phyloP scores from a whole-genome alignment of 2,329 filamentous ascomycete species.

The Penicillium sp. region DNA sequence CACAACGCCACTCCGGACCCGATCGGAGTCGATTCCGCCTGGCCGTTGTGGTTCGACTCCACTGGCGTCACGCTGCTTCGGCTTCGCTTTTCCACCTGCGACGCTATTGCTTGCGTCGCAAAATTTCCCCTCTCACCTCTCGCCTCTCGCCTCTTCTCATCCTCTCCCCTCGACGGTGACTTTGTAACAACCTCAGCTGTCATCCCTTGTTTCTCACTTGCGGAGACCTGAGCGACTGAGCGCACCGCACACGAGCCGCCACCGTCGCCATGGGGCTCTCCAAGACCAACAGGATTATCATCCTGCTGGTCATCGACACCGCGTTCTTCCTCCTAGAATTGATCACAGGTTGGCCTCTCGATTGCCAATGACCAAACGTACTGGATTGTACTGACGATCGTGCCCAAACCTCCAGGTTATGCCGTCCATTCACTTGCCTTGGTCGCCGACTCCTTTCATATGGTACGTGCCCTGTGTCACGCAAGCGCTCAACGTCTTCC shows the following conservation, averaged over 20 bases:
- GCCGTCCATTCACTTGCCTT: slow-evolving; percentile 86
- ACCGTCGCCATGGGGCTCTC: slow-evolving; percentile 70
- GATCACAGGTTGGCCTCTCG: slow-evolving; percentile 58
- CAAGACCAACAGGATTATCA: slow-evolving; percentile 86
- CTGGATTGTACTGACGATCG: slow-evolving; percentile 13
- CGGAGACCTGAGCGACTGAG: slow-evolving; percentile 23
- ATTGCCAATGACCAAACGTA: neutral
- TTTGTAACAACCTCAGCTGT: neutral
- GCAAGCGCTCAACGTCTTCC: neutral
- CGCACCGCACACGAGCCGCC: slow-evolving; percentile 19
- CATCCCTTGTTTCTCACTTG: slow-evolving; percentile 6
- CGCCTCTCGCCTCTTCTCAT: slow-evolving; percentile 1
- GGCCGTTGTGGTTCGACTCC: slow-evolving; percentile 13
- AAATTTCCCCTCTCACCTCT: slow-evolving; percentile 3
- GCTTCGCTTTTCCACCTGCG: slow-evolving; percentile 4
- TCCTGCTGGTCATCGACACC: slow-evolving; percentile 87
- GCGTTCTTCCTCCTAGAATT: slow-evolving; percentile 90
- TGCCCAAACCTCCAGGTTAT: slow-evolving; percentile 55
- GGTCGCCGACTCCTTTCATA: slow-evolving; percentile 96
- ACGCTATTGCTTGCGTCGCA: slow-evolving; percentile 5
- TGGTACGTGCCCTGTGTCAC: slow-evolving; percentile 57
- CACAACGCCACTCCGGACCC: slow-evolving; percentile 16
- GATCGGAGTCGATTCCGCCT: slow-evolving; percentile 19
- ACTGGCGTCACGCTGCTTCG: slow-evolving; percentile 16
- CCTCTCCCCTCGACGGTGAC: too few species aligned